These are phyloP conservation scores for Beta vulgaris DNA, from an alignment of 148 eudicot species.

Conservation along the genomic window DNA sequence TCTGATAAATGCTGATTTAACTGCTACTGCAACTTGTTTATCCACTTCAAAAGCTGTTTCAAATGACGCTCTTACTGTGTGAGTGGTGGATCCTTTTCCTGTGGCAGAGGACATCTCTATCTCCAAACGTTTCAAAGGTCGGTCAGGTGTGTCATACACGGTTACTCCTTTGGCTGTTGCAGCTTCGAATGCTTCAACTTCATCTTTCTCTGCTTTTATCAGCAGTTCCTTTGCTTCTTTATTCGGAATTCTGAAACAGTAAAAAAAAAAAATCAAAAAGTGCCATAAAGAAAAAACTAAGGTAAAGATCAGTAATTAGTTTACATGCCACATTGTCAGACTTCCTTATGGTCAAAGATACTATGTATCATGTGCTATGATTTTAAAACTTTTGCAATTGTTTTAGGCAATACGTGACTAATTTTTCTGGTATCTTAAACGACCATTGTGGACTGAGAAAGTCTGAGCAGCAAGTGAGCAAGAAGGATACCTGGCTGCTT, in stretches of 20 bases:
- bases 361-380: no score
- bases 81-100: constrained; percentile 56
- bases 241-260: constrained; percentile 55
- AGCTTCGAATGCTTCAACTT: constrained; percentile 75
- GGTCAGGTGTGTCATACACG: constrained; percentile 69
- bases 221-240: constrained; percentile 71
- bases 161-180: constrained; percentile 76
- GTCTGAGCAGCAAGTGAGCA: neutral
- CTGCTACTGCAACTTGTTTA: constrained; percentile 87
- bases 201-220: constrained; percentile 59
- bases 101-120: constrained; percentile 48
- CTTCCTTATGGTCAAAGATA: neutral
- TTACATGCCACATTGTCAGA: neutral
- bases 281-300: neutral
- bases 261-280: no score
- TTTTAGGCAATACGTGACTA: no score
- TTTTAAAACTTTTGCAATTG: no score
- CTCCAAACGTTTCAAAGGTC: constrained; percentile 45
- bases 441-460: no score
- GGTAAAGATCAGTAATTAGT: neutral
- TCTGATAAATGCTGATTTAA: constrained; percentile 68
- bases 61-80: constrained; percentile 64
- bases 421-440: no score
- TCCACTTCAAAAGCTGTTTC: constrained; percentile 92
- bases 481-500: constrained; percentile 63